Percentiles rank a stretch among this genome's conserved stretches.
Conservation (phyloP, 2,329 filamentous ascomycete species). For the Cryoendolithus antarcticus region DNA sequence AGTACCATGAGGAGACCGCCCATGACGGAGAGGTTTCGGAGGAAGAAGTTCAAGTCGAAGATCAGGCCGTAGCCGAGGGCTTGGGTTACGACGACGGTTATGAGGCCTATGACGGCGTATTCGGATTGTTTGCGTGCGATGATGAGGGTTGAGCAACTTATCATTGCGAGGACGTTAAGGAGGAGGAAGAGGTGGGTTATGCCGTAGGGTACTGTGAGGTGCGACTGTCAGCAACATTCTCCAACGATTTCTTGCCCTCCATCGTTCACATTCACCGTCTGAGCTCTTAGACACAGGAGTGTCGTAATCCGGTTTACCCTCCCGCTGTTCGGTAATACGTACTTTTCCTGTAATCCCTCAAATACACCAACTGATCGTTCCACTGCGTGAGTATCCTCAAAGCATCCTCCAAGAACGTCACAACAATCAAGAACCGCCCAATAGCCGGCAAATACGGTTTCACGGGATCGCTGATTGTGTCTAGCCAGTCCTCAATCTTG, state of each 20-base stretch:
- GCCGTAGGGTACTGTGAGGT: slow-evolving; percentile 62
- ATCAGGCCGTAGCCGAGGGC: slow-evolving; percentile 94
- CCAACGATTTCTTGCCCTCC: background rate
- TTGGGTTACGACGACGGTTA: slow-evolving; percentile 83
- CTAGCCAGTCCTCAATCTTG: slow-evolving; percentile 93
- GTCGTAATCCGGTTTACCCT: slow-evolving; percentile 21
- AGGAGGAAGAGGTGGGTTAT: slow-evolving; percentile 89
- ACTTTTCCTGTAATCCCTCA: slow-evolving; percentile 89
- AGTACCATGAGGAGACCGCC: slow-evolving; percentile 96
- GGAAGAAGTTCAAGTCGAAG: slow-evolving; percentile 99
- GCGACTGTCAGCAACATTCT: slow-evolving; percentile 5
- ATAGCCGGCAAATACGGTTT: slow-evolving; percentile 97
- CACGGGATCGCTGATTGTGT: slow-evolving; percentile 75
- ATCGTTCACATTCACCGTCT: background rate
- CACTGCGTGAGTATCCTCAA: slow-evolving; percentile 96
- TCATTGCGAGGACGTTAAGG: slow-evolving; percentile 80
- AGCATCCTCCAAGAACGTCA: slow-evolving; percentile 95
- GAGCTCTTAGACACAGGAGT: slow-evolving; percentile 1
- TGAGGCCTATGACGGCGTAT: slow-evolving; percentile 80
- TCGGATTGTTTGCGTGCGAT: slow-evolving; percentile 88
- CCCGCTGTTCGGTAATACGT: slow-evolving; percentile 31
- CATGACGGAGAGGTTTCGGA: slow-evolving; percentile 94
- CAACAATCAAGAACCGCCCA: slow-evolving; percentile 93
- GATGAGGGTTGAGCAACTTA: slow-evolving; percentile 67
- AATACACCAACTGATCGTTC: slow-evolving; percentile 84